These are phyloP conservation scores for Amaranthus cruentus DNA, from an alignment of 148 eudicot genomes.

Conservation along the genomic window DNA sequence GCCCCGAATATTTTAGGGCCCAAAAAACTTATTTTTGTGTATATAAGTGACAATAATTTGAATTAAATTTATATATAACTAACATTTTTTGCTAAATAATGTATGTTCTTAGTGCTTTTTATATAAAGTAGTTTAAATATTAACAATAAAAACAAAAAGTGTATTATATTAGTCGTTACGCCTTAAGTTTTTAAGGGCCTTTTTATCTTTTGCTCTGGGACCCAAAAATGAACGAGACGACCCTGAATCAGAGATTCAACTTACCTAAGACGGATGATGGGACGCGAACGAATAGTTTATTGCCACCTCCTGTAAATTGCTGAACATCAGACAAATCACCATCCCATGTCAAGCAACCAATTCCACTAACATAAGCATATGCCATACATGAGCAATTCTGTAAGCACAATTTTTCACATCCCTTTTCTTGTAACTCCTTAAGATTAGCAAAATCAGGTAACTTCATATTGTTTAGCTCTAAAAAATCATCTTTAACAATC, in stretches of 20 bases:
- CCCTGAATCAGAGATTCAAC: background rate
- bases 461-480: conserved; percentile 35
- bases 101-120: too few relatives aligned
- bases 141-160: too few relatives aligned
- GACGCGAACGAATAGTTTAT: conserved; percentile 38
- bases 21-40: too few relatives aligned
- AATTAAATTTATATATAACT: too few relatives aligned
- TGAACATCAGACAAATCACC: conserved; percentile 46
- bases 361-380: conserved; percentile 37
- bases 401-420: conserved; percentile 36
- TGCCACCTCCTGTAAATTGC: conserved; percentile 34
- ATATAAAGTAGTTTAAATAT: too few relatives aligned
- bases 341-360: conserved; percentile 56
- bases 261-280: conserved; percentile 49
- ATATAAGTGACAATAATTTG: too few relatives aligned
- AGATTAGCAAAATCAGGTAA: conserved; percentile 52
- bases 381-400: conserved; percentile 56
- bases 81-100: too few relatives aligned
- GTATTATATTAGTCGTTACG: too few relatives aligned
- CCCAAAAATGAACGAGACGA: too few relatives aligned
- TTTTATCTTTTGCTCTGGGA: too few relatives aligned
- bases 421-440: conserved; percentile 9
- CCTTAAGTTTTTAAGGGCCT: too few relatives aligned
- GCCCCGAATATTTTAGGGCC: too few relatives aligned
- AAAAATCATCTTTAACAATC: conserved; percentile 32